These are phyloP conservation scores for Thalassiosira mediterranea DNA, from an alignment of 352 stramenopile species.

Conservation along the genomic window DNA sequence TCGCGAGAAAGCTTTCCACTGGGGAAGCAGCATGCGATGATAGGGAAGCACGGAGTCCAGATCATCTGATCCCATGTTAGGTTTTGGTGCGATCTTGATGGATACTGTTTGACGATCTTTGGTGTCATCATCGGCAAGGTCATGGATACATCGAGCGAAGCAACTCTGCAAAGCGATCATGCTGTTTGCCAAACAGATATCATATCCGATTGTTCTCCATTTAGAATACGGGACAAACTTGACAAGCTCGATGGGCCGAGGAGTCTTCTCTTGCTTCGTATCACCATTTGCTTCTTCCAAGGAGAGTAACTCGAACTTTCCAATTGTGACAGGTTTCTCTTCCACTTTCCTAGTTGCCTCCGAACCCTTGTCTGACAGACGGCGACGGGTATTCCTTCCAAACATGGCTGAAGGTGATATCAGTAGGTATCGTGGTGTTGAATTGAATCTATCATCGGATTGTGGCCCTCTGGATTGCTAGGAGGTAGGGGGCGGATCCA, in stretches of 20 bases:
- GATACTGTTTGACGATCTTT: neutral
- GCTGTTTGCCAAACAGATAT: neutral
- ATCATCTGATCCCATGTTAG: neutral
- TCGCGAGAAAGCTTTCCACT: slow-evolving; percentile 7
- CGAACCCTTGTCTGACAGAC: too few species aligned
- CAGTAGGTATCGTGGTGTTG: too few species aligned
- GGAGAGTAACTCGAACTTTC: slow-evolving; percentile 16
- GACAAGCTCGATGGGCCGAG: neutral
- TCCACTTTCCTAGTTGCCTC: slow-evolving; percentile 2
- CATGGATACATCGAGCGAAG: neutral
- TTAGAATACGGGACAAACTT: slow-evolving; percentile 7
- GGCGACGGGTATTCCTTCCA: too few species aligned
- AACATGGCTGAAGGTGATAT: too few species aligned
- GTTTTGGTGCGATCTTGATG: neutral
- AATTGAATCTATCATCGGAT: too few species aligned
- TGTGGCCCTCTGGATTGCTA: too few species aligned
- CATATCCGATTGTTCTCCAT: slow-evolving; percentile 10
- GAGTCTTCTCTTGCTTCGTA: slow-evolving; percentile 15
- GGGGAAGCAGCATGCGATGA: neutral
- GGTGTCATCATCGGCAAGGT: neutral
- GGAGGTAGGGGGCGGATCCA: too few species aligned
- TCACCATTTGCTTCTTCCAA: neutral
- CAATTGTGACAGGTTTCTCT: neutral
- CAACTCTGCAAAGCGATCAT: neutral
- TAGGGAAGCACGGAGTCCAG: slow-evolving; percentile 10